A percentile compares a stretch with the other conserved stretches of the same genome.
Conservation (phyloP, 495 filamentous ascomycete species). For the Geopyxis carbonaria region DNA sequence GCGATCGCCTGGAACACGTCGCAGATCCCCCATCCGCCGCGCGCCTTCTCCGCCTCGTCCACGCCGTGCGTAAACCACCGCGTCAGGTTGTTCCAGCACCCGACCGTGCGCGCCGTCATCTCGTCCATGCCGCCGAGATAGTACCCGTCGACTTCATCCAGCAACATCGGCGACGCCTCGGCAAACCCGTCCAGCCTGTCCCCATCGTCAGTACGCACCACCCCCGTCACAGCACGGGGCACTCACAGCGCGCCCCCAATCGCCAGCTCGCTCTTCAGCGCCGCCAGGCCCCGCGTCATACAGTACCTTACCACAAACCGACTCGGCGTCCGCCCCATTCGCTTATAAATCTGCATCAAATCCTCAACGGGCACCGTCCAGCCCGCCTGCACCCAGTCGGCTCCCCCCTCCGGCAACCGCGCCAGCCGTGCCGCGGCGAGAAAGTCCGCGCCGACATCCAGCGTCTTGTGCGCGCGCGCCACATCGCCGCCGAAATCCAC, state of each 20-base stretch:
- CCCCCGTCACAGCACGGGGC: background rate
- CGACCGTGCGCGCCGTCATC: constrained; percentile 19
- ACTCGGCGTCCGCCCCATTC: constrained; percentile 12
- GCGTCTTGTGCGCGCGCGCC: constrained; percentile 10
- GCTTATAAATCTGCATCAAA: constrained; percentile 17
- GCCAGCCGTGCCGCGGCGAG: constrained; percentile 12
- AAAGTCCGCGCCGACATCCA: constrained; percentile 22
- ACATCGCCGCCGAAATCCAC: constrained; percentile 19
- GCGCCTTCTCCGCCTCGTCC: constrained; percentile 14
- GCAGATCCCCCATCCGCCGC: constrained; percentile 18
- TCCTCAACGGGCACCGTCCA: constrained; percentile 19
- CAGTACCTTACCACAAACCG: constrained; percentile 16
- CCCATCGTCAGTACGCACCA: background rate
- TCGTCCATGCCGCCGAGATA: constrained; percentile 22
- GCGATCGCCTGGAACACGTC: constrained; percentile 23
- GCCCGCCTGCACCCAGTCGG: constrained; percentile 10
- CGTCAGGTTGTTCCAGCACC: constrained; percentile 21
- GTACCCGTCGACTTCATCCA: constrained; percentile 17
- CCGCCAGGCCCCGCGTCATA: constrained; percentile 17
- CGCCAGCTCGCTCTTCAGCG: constrained; percentile 16
- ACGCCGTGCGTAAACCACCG: constrained; percentile 19
- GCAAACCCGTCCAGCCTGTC: constrained; percentile 7
- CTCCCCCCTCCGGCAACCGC: constrained; percentile 6
- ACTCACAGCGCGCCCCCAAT: background rate
- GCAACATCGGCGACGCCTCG: constrained; percentile 17